phyloP scores from a whole-genome alignment of 352 stramenopile species.

The Phytophthora cactorum region DNA sequence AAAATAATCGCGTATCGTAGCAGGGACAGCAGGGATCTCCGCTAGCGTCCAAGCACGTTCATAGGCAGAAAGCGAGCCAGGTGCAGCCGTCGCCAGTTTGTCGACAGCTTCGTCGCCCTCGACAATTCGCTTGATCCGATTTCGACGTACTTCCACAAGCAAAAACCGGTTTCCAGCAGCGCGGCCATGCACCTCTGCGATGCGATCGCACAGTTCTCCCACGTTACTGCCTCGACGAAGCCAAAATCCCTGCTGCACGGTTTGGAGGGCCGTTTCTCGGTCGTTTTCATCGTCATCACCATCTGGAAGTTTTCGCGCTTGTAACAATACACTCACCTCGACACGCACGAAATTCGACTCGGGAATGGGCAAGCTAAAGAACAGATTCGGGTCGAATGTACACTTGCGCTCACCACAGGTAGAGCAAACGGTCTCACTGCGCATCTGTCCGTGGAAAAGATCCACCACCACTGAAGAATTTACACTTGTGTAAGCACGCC shows the following conservation, averaged over 20 bases:
- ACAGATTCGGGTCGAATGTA: conserved; percentile 97
- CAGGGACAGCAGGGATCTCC: conserved; percentile 58
- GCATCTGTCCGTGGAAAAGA: conserved; percentile 95
- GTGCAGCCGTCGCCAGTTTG: conserved; percentile 40
- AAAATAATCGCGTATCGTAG: conserved; percentile 25
- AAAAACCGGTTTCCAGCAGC: conserved; percentile 59
- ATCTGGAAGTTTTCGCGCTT: conserved; percentile 44
- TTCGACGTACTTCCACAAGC: conserved; percentile 68
- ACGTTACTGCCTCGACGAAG: conserved; percentile 56
- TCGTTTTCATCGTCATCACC: conserved; percentile 8
- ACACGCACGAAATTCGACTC: conserved; percentile 73
- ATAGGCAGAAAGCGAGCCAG: conserved; percentile 67
- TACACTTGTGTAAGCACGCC: conserved; percentile 89
- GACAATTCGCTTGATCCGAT: conserved; percentile 80
- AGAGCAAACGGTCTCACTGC: conserved; percentile 94
- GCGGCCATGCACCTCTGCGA: conserved; percentile 43
- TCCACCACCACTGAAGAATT: conserved; percentile 98
- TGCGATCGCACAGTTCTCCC: conserved; percentile 51
- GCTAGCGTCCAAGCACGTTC: conserved; percentile 72
- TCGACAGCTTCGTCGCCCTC: conserved; percentile 67
- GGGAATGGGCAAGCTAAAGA: conserved; percentile 96
- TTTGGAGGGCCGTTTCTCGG: conserved; percentile 17
- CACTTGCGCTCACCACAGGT: conserved; percentile 93
- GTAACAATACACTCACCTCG: conserved; percentile 68
- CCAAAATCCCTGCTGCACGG: conserved; percentile 56